Evolutionary conservation across 176 grass and related monocot species (phyloP).

Genomic region (Ananas comosus): DNA sequence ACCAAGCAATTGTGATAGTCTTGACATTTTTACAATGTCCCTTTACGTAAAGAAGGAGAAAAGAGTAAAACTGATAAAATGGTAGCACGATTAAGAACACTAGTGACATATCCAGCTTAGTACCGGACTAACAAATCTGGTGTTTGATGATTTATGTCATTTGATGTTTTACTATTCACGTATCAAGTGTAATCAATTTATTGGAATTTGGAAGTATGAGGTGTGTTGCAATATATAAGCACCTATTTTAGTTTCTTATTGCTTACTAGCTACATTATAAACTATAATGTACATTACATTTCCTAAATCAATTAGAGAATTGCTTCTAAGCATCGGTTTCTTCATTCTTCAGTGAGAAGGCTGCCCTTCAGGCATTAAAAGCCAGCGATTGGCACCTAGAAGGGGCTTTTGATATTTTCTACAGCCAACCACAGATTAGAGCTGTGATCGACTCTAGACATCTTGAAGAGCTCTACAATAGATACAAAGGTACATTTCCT

Average conservation of each 20-base stretch:
- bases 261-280: neutral
- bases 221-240: no score
- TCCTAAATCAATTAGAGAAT: neutral
- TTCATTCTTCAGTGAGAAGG: slow-evolving; percentile 63
- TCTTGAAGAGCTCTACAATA: slow-evolving; percentile 80
- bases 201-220: no score
- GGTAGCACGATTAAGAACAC: no score
- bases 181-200: no score
- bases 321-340: slow-evolving; percentile 6
- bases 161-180: no score
- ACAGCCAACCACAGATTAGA: slow-evolving; percentile 90
- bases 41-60: no score
- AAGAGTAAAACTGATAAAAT: no score
- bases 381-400: slow-evolving; percentile 98
- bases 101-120: no score
- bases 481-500: slow-evolving; percentile 69
- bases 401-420: slow-evolving; percentile 97
- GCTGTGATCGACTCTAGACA: slow-evolving; percentile 52
- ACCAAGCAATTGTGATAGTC: no score
- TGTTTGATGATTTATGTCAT: no score
- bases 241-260: neutral
- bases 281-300: slow-evolving; percentile 6
- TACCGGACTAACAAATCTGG: no score
- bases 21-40: no score
- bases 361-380: slow-evolving; percentile 91